Evolutionary conservation across 305 asterid species (phyloP).

Genomic region (Andrographis paniculata): DNA sequence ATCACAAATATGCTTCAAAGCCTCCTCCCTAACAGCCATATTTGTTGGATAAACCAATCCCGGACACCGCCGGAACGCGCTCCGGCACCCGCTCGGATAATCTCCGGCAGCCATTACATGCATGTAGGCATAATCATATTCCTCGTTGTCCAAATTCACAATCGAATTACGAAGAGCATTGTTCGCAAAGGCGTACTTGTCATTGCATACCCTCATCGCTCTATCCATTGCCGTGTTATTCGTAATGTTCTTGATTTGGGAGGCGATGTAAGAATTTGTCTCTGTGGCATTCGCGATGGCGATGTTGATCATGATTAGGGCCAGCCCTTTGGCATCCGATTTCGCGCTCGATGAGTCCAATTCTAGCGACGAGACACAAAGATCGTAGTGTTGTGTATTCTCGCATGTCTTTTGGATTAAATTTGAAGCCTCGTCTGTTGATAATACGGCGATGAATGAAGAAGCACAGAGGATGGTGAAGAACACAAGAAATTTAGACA

Average conservation of each 20-base stretch:
- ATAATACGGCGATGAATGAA: not conserved
- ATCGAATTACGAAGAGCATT: slow-evolving; percentile 45
- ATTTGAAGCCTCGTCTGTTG: slow-evolving; percentile 24
- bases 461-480: slow-evolving; percentile 22
- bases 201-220: slow-evolving; percentile 51
- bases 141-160: slow-evolving; percentile 41
- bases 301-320: slow-evolving; percentile 43
- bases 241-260: slow-evolving; percentile 21
- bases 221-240: slow-evolving; percentile 34
- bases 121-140: slow-evolving; percentile 76
- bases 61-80: slow-evolving; percentile 39
- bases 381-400: slow-evolving; percentile 58
- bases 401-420: slow-evolving; percentile 65
- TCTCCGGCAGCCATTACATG: slow-evolving; percentile 84
- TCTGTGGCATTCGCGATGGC: slow-evolving; percentile 64
- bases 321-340: slow-evolving; percentile 62
- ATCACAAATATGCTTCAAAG: slow-evolving; percentile 65
- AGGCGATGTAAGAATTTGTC: slow-evolving; percentile 47
- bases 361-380: slow-evolving; percentile 58
- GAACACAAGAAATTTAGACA: not conserved
- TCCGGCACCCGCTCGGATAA: slow-evolving; percentile 68
- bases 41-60: slow-evolving; percentile 51
- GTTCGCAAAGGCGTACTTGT: slow-evolving; percentile 50
- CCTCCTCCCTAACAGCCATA: slow-evolving; percentile 54
- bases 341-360: slow-evolving; percentile 45